A percentile compares a stretch with the other conserved stretches of the same genome.
Evolutionary conservation across 345 rosid species (phyloP).

Genomic region (Citrus cavaleriei): DNA sequence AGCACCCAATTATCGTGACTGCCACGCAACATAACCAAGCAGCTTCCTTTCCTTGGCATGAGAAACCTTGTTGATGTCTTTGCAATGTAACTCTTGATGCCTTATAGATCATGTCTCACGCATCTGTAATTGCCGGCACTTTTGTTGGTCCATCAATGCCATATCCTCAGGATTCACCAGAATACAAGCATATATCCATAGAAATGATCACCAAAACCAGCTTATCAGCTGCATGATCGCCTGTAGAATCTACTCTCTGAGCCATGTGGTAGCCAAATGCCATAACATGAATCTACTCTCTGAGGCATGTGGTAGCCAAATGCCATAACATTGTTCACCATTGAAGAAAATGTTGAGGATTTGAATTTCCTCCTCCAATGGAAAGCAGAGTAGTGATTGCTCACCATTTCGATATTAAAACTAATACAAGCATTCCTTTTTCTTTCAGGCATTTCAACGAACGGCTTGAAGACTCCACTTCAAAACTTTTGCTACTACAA

Average conservation of each 20-base stretch:
- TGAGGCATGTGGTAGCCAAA: no score
- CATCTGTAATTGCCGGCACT: not conserved
- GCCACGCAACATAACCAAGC: no score
- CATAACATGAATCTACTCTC: no score
- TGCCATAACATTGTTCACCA: not conserved
- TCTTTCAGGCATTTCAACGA: no score
- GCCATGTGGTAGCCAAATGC: no score
- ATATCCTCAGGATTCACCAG: constrained; percentile 1
- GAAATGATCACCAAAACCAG: constrained; percentile 31
- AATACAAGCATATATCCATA: constrained; percentile 31
- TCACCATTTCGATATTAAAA: no score
- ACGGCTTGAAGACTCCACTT: no score
- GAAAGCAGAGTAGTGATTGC: not conserved
- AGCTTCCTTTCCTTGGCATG: no score
- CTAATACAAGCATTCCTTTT: no score
- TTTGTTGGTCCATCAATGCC: constrained; percentile 16
- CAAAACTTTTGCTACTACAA: no score
- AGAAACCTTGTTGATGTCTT: not conserved
- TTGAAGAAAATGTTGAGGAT: not conserved
- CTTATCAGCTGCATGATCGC: constrained; percentile 1
- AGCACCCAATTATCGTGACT: no score
- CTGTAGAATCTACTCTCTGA: no score
- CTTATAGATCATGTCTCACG: constrained; percentile 22
- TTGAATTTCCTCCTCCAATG: not conserved
- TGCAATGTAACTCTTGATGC: not conserved